Conservation (phyloP, 768 basidiomycete species). For the Kwoniella shandongensis region DNA sequence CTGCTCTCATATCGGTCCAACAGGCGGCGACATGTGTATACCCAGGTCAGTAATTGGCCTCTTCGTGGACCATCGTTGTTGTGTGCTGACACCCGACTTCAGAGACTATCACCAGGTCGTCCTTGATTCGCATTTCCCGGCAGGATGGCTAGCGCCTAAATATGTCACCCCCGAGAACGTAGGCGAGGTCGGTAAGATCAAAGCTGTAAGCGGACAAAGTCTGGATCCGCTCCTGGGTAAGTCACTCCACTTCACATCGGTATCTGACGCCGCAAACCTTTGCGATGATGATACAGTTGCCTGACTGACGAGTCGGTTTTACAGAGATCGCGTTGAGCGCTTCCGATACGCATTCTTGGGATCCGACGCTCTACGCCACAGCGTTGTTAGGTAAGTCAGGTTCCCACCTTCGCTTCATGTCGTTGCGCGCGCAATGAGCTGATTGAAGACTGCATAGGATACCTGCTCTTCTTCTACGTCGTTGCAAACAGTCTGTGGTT, state of each 20-base stretch:
- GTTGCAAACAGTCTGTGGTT: conserved; percentile 18
- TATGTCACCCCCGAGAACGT: conserved; percentile 33
- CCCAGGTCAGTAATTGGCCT: conserved; percentile 16
- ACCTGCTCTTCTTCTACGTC: conserved; percentile 31
- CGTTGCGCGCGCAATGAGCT: too few relatives aligned
- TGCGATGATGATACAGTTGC: too few relatives aligned
- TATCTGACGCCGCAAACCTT: not conserved
- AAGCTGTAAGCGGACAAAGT: conserved; percentile 12
- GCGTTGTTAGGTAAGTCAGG: conserved; percentile 24
- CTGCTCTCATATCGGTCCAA: conserved; percentile 29
- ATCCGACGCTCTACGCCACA: conserved; percentile 33
- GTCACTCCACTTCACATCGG: not conserved
- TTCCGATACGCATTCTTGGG: conserved; percentile 33
- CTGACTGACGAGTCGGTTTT: not conserved
- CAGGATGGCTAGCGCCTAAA: conserved; percentile 34
- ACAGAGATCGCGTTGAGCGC: conserved; percentile 32
- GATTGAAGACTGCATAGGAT: conserved; percentile 4
- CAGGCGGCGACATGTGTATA: conserved; percentile 37
- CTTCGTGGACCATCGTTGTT: too few relatives aligned
- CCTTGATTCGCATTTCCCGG: conserved; percentile 25
- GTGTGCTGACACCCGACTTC: not conserved
- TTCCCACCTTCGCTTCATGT: not conserved
- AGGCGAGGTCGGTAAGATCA: conserved; percentile 13
- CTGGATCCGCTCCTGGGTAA: conserved; percentile 28
- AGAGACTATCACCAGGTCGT: conserved; percentile 30